Conservation (phyloP, 495 filamentous ascomycete genomes). For the Tuber umbilicatum region DNA sequence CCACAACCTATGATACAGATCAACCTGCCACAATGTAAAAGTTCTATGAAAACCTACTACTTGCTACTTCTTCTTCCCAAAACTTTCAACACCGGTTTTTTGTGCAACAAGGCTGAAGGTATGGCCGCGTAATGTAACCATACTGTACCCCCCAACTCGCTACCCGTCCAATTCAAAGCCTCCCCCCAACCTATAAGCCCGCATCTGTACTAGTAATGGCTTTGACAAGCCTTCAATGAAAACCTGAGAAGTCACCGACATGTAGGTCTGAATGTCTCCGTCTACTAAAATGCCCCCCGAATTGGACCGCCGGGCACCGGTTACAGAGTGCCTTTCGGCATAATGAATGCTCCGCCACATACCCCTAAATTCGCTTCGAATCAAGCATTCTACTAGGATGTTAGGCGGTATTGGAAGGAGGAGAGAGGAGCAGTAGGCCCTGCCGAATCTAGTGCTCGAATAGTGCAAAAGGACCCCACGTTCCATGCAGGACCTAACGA, state of each 20-base stretch:
- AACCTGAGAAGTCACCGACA: neutral
- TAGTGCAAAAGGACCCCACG: neutral
- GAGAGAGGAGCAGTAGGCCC: neutral
- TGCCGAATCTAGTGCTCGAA: neutral
- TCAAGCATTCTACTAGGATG: neutral
- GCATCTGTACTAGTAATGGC: neutral
- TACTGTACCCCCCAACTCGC: neutral
- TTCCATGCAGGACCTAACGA: neutral
- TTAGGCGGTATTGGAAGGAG: neutral
- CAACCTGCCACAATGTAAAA: neutral
- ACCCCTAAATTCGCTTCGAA: neutral
- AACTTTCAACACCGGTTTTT: neutral
- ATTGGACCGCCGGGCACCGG: neutral
- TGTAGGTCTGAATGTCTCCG: neutral
- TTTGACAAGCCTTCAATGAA: neutral
- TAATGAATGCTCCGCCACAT: slow-evolving; percentile 1
- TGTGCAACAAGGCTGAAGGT: neutral
- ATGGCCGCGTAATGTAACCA: neutral
- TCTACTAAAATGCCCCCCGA: neutral
- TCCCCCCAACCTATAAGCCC: neutral
- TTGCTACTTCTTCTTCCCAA: neutral
- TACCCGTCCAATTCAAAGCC: neutral
- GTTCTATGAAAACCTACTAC: neutral
- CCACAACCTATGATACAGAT: neutral
- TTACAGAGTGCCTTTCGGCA: neutral